Evolutionary conservation across 75 land plant genomes (phyloP), one percentile per base, ranked within the genome.

Genomic region (Ceratopteris richardii): DNA sequence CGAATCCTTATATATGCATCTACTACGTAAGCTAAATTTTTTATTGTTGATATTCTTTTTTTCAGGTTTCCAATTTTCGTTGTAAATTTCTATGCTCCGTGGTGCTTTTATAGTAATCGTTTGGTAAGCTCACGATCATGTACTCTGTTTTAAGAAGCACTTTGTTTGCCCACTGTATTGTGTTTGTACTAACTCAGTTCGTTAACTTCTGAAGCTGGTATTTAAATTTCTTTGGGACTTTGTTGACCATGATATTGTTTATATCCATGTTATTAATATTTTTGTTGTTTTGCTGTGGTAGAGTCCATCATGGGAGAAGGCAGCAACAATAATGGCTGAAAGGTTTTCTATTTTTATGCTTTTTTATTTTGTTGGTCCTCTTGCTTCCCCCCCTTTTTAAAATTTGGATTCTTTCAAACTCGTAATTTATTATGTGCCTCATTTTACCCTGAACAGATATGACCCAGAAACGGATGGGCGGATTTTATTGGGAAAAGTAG

Each of bases 271-370:
- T n/a, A n/a, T n/a, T n/a, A n/a, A n/a, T n/a, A n/a, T n/a, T n/a
- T n/a, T n/a, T n/a, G n/a, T n/a, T n/a, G n/a, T 21, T 46, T 14
- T 46, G 4, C 66, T 67, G 39, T 64, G 74, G 1, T 86, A 95
- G 99, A 90, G 80, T 90, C 97, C 97, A 46, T 72, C 99, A 19
- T 95, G 99, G 99, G 99, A 95, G 67, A 95, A 80, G 68, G 87
- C 99, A 56, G 84, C 99, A 26, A 79, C 68, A 59, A 95, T 78
- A 47, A 78, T 90, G 1, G 67, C 66, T 63, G 92, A 90, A 47
- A 83, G 80, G 96, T 87, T 54, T 16, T 46, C 53, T 3, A 18
- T 5, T 28, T n/a, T 12, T 40, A 26, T 36, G 14, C 2, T n/a
- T 46, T 46, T 40, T 24, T 7, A 26, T 18, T 36, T 64, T 51